Evolutionary conservation across 352 stramenopile genomes (phyloP).

Genomic region (Peronospora destructor): DNA sequence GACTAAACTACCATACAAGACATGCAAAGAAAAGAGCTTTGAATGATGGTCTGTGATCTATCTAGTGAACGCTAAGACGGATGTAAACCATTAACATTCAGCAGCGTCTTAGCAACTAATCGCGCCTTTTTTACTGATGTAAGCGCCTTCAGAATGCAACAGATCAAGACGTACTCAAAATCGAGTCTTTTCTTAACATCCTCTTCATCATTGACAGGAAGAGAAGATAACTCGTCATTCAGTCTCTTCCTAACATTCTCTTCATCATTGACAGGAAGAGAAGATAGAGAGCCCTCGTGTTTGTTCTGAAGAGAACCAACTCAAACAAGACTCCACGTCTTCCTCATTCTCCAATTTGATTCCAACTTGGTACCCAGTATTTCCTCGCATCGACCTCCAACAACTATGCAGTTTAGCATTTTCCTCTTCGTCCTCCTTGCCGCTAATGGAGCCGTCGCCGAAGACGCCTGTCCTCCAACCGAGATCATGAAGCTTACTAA

Average conservation of each 20-base stretch:
- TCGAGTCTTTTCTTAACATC: conserved; percentile 1
- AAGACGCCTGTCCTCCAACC: conserved; percentile 20
- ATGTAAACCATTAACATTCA: too few species aligned
- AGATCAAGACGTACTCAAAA: background rate
- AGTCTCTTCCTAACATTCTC: background rate
- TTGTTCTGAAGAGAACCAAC: conserved; percentile 9
- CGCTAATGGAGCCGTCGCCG: conserved; percentile 9
- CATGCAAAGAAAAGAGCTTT: too few species aligned
- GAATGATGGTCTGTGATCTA: too few species aligned
- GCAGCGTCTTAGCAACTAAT: background rate
- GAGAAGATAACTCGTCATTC: too few species aligned
- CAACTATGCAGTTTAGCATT: conserved; percentile 15
- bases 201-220: too few species aligned
- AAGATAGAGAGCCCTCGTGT: background rate
- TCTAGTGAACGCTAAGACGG: too few species aligned
- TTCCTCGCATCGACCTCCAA: background rate
- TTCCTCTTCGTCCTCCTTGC: conserved; percentile 16
- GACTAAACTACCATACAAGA: too few species aligned
- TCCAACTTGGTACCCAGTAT: conserved; percentile 13
- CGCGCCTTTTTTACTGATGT: background rate
- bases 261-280: conserved; percentile 4
- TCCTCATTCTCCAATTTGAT: conserved; percentile 29
- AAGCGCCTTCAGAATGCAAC: background rate
- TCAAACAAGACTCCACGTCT: background rate
- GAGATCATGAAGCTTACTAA: conserved; percentile 24